Evolutionary conservation across 2,329 filamentous ascomycete genomes (phyloP).

Genomic region (Clonostachys solani): DNA sequence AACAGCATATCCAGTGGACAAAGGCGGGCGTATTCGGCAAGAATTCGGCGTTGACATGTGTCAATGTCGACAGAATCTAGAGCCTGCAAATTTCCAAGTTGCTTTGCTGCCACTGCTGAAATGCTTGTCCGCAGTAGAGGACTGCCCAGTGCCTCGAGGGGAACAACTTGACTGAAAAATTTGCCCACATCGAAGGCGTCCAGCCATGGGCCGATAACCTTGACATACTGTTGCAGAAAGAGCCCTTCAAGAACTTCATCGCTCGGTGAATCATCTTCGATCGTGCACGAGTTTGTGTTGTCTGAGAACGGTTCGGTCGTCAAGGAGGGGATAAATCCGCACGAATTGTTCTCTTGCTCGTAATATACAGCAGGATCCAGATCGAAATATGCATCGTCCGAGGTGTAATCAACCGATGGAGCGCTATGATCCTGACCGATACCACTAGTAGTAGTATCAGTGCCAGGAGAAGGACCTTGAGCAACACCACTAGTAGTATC

Average conservation of each 20-base stretch:
- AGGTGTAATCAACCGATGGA: too few species aligned
- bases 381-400: too few species aligned
- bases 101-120: slow-evolving; percentile 9
- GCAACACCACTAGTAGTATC: too few species aligned
- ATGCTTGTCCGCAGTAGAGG: slow-evolving; percentile 8
- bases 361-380: too few species aligned
- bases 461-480: too few species aligned
- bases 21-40: background rate
- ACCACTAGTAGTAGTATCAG: too few species aligned
- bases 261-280: slow-evolving; percentile 1
- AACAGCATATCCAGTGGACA: background rate
- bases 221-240: slow-evolving; percentile 4
- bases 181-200: slow-evolving; percentile 9
- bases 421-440: too few species aligned
- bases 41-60: background rate
- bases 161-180: slow-evolving; percentile 10
- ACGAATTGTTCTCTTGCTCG: slow-evolving; percentile 3
- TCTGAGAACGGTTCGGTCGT: too few species aligned
- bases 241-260: slow-evolving; percentile 5
- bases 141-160: slow-evolving; percentile 7
- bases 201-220: slow-evolving; percentile 7
- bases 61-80: background rate
- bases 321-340: slow-evolving; percentile 6
- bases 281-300: background rate
- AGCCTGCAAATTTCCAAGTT: slow-evolving; percentile 7